Base-by-base conservation (phyloP, 1,284 basidiomycete species). In the Ganoderma leucocontextum region DNA sequence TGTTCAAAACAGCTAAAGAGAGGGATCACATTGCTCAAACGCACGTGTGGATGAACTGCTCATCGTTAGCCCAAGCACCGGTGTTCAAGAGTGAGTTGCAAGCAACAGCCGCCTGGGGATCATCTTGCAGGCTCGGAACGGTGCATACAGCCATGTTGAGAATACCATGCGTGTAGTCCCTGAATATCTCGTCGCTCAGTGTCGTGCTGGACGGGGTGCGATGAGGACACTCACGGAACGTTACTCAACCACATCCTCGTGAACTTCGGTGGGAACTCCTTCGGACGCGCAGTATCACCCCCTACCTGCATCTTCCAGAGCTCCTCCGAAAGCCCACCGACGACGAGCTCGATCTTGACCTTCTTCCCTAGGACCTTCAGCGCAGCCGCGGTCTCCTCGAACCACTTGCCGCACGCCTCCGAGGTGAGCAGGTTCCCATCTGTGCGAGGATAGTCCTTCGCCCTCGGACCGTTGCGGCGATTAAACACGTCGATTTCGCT, bases 81-180 rank as follows among this genome's bases (percentile, higher is more conserved):
- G 73, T 70, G 66, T 80, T 80, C n/a, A 80, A 65, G 5, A 79
- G 67, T 41, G 77, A 81, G 59, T 81, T 81, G 39, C 75, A 75
- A 13, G 78, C 72, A 2, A 75, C 74, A 0, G 71, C 74, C 0
- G 80, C 74, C 4, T 77, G 71, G 6, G 72, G 60, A 2, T 73
- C 41, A 0, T 70, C 63, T 62, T 81, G 76, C 8, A 81, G 66
- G 33, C 69, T 74, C 1, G 77, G 73, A 62, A 76, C 65, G 0
- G 75, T 71, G 61, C 77, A 78, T 0, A 79, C 62, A 0, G 77
- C 73, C 5, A 74, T 77, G 57, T 76, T 79, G 60, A 82, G 70
- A 6, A 74, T 64, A 0, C 80, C 80, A 62, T 80, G 73, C 0
- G 78, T 80, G 62, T 81, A 81, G 67, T 81, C 80, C 2, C 79